phyloP scores from a whole-genome alignment of 768 basidiomycete genomes.

The Leccinum rimulosum region DNA sequence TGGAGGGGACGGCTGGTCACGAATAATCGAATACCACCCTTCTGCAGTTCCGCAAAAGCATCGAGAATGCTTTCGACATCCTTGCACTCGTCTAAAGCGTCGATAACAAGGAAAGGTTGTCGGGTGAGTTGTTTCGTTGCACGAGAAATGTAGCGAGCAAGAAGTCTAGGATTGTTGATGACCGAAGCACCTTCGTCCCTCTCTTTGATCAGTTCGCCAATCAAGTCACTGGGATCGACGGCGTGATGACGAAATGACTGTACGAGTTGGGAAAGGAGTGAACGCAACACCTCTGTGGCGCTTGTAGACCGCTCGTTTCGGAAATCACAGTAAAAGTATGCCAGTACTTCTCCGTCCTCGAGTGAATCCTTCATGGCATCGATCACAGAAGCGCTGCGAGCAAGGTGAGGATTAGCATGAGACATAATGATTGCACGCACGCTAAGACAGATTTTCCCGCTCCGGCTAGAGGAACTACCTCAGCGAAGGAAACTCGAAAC shows the following conservation, averaged over 20 bases:
- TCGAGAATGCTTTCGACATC: not conserved
- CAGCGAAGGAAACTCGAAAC: not conserved
- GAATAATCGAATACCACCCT: not conserved
- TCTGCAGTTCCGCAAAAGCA: not conserved
- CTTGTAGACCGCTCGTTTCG: constrained; percentile 8
- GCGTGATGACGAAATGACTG: not conserved
- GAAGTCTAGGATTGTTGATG: not conserved
- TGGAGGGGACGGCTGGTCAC: not conserved
- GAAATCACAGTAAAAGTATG: constrained; percentile 24
- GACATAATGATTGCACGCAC: not conserved
- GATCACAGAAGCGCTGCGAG: constrained; percentile 15
- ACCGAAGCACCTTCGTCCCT: not conserved
- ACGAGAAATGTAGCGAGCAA: constrained; percentile 4
- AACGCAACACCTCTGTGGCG: constrained; percentile 12
- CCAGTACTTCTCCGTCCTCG: constrained; percentile 1
- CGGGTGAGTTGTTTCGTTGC: not conserved
- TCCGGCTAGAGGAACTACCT: constrained; percentile 1
- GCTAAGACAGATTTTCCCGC: constrained; percentile 17
- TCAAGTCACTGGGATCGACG: not conserved
- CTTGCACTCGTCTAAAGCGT: constrained; percentile 1
- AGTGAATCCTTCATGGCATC: not conserved
- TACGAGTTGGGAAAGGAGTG: constrained; percentile 16
- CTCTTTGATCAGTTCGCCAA: constrained; percentile 1
- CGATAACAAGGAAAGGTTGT: constrained; percentile 11
- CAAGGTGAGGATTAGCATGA: not conserved